A percentile compares a stretch with the other conserved stretches of the same genome.
Conservation (phyloP, 768 basidiomycete species). For the Trametes elegans region DNA sequence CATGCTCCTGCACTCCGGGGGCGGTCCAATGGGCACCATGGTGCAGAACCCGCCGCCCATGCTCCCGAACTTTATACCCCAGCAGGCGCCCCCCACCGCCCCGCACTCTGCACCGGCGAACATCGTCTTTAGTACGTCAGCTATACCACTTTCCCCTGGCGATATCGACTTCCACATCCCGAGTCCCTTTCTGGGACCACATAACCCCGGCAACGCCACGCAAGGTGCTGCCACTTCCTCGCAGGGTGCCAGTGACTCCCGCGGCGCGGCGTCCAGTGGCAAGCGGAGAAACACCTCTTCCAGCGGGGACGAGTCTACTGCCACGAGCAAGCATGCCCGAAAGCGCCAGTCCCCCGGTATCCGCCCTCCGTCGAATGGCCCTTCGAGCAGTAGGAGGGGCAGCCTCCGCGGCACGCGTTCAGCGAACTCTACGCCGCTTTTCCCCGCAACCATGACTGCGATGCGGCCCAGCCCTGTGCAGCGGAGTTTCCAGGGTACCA, state of each 20-base stretch:
- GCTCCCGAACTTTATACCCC: constrained; percentile 26
- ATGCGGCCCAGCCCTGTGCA: constrained; percentile 43
- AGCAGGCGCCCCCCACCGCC: constrained; percentile 26
- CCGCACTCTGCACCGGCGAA: constrained; percentile 69
- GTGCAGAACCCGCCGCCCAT: constrained; percentile 19
- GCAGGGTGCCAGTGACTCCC: constrained; percentile 10
- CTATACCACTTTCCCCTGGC: constrained; percentile 36
- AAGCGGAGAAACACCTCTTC: constrained; percentile 58
- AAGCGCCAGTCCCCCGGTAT: constrained; percentile 54
- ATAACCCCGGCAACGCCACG: constrained; percentile 30
- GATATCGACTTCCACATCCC: constrained; percentile 73
- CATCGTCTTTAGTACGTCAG: constrained; percentile 55
- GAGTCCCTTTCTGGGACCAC: constrained; percentile 76
- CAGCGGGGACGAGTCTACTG: constrained; percentile 46
- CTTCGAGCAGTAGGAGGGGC: constrained; percentile 6
- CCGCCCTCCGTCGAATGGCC: constrained; percentile 33
- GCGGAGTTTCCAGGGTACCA: constrained; percentile 29
- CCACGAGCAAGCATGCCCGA: constrained; percentile 37
- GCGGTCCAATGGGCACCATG: constrained; percentile 24
- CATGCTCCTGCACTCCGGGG: constrained; percentile 48
- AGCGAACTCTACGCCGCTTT: constrained; percentile 57
- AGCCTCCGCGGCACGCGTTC: constrained; percentile 41
- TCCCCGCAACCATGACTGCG: constrained; percentile 34
- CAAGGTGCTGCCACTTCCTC: not conserved
- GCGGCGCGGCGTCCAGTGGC: constrained; percentile 28